Evolutionary conservation across 139 green algal genomes (phyloP).

Genomic region (Micromonas pusilla): DNA sequence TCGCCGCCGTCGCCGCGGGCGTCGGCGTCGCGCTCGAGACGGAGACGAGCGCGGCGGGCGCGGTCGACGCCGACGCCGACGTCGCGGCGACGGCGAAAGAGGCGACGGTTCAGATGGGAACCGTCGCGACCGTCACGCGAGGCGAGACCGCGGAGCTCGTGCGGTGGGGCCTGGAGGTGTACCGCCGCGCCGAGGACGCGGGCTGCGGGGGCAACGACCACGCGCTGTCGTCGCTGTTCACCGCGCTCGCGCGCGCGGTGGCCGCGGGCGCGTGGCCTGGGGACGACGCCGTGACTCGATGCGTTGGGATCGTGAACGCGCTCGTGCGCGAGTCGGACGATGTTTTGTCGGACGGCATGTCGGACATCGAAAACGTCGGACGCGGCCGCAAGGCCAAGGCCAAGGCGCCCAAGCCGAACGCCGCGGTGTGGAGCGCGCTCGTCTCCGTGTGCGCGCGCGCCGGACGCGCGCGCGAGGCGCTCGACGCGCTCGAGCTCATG

Average conservation of each 20-base stretch:
- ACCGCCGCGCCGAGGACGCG: neutral
- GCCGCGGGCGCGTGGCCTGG: neutral
- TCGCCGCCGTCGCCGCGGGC: slow-evolving; percentile 8
- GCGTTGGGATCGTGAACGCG: neutral
- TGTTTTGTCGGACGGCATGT: too few species aligned
- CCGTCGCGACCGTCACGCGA: neutral
- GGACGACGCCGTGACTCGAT: neutral
- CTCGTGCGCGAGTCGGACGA: neutral
- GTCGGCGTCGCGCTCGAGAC: too few species aligned
- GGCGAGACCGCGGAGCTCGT: neutral
- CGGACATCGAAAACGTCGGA: too few species aligned
- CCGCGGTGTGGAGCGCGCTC: slow-evolving; percentile 11
- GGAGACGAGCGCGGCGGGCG: too few species aligned
- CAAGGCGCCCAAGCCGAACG: neutral
- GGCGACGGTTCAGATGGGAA: too few species aligned
- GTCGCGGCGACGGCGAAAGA: too few species aligned
- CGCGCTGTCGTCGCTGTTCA: neutral
- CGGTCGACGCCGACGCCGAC: neutral
- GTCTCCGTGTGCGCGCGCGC: neutral
- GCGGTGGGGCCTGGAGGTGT: neutral
- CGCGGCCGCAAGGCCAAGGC: neutral
- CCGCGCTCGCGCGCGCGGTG: neutral
- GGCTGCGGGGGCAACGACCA: neutral
- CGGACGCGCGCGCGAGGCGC: neutral
- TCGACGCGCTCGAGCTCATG: neutral